Percentiles rank a stretch among this genome's conserved stretches.
These are phyloP conservation scores for Rutstroemia sydowiana DNA, from an alignment of 2,329 filamentous ascomycete species.

Conservation along the genomic window DNA sequence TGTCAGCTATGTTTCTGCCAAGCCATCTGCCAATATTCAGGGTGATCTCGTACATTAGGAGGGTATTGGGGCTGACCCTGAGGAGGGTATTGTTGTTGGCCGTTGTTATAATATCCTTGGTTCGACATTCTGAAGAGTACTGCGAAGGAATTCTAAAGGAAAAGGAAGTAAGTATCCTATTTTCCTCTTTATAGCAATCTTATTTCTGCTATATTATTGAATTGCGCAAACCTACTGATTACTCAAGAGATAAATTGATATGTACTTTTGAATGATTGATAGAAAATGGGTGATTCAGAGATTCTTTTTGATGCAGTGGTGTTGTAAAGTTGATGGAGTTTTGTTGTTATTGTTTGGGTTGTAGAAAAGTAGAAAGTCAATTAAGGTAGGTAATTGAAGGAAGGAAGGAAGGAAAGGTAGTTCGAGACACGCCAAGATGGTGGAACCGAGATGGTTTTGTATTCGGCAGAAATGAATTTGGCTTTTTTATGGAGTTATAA, in stretches of 20 bases:
- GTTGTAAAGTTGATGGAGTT: neutral
- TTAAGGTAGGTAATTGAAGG: too few relatives aligned
- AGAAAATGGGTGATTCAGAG: neutral
- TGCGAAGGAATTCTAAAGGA: neutral
- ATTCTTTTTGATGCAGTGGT: neutral
- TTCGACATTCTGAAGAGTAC: constrained; percentile 12
- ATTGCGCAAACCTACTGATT: neutral
- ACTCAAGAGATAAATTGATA: too few relatives aligned
- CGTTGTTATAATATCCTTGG: constrained; percentile 33
- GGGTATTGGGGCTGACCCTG: constrained; percentile 28
- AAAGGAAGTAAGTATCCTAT: neutral
- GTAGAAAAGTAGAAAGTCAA: neutral
- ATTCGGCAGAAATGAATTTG: too few relatives aligned
- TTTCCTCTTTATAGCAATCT: neutral
- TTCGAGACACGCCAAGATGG: neutral
- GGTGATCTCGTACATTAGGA: constrained; percentile 18
- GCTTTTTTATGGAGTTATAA: too few relatives aligned
- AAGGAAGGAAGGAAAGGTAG: neutral
- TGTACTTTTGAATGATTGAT: neutral
- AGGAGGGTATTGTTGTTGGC: constrained; percentile 28
- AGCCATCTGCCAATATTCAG: neutral
- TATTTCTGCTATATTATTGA: neutral
- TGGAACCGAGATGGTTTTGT: neutral
- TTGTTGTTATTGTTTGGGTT: neutral
- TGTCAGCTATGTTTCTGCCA: constrained; percentile 10